Conservation (phyloP, 305 asterid genomes). For the Ajuga reptans region DNA sequence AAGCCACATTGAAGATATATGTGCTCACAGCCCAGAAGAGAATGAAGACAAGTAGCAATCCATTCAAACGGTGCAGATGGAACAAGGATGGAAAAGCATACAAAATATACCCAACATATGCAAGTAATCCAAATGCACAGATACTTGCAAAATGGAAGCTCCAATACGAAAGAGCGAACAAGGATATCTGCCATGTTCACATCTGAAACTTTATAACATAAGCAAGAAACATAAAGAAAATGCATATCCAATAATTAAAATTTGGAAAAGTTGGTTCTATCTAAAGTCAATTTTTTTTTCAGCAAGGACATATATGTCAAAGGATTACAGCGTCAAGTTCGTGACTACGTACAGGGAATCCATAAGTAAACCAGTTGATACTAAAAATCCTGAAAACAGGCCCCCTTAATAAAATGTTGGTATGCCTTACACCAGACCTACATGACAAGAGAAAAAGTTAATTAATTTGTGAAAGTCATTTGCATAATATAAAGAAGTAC, state of each 20-base stretch:
- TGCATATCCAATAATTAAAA: constrained; percentile 7
- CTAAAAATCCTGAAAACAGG: constrained; percentile 78
- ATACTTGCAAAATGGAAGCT: constrained; percentile 93
- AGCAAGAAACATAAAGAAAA: constrained; percentile 24
- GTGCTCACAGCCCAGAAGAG: constrained; percentile 97
- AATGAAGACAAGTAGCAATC: constrained; percentile 91
- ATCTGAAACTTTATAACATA: constrained; percentile 40
- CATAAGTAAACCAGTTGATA: constrained; percentile 91
- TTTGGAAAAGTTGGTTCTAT: neutral
- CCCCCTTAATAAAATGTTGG: constrained; percentile 69
- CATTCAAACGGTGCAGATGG: constrained; percentile 75
- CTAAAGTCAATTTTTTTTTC: neutral
- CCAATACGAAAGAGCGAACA: constrained; percentile 87
- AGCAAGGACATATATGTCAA: constrained; percentile 5
- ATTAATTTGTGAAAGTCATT: neutral
- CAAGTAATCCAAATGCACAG: constrained; percentile 84
- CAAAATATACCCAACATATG: constrained; percentile 73
- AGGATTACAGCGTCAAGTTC: constrained; percentile 18
- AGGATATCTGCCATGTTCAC: constrained; percentile 68
- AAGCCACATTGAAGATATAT: constrained; percentile 75
- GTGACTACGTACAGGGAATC: constrained; percentile 63
- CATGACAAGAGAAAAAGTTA: constrained; percentile 12
- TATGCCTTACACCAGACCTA: constrained; percentile 95
- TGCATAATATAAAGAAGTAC: neutral
- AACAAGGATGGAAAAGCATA: constrained; percentile 80